These are phyloP conservation scores for Sextonia rubra DNA, from an alignment of 164 flowering plant species.

Conservation along the genomic window DNA sequence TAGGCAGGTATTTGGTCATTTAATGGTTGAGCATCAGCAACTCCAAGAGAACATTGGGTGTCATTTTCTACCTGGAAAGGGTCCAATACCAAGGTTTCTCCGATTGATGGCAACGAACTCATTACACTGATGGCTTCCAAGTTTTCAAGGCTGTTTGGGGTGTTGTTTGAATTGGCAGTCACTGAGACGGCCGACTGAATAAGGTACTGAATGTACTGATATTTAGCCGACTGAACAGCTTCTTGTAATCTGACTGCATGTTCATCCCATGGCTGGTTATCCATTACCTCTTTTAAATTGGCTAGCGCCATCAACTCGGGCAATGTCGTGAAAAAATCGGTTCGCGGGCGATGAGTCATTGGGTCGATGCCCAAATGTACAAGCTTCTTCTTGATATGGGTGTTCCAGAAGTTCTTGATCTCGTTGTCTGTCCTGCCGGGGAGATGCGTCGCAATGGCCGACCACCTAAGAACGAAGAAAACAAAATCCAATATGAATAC, in stretches of 20 bases:
- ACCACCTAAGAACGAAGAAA: constrained; percentile 44
- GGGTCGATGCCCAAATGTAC: constrained; percentile 80
- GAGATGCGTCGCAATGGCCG: constrained; percentile 70
- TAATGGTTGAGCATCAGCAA: background rate
- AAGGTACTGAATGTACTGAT: constrained; percentile 58
- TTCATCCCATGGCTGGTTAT: constrained; percentile 39
- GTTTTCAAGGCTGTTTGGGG: constrained; percentile 21
- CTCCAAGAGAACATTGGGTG: background rate
- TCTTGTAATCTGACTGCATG: constrained; percentile 58
- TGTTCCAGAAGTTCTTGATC: constrained; percentile 82
- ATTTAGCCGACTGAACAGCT: constrained; percentile 49
- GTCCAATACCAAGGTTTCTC: background rate
- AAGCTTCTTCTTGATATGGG: constrained; percentile 75
- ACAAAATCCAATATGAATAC: background rate
- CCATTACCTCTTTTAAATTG: constrained; percentile 46
- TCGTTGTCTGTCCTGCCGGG: constrained; percentile 81
- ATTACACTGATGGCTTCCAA: constrained; percentile 32
- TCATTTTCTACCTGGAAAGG: constrained; percentile 1
- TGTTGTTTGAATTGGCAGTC: constrained; percentile 8
- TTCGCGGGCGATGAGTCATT: constrained; percentile 70
- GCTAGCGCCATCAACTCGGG: constrained; percentile 62
- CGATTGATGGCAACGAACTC: constrained; percentile 1
- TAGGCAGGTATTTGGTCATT: background rate
- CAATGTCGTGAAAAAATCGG: constrained; percentile 58
- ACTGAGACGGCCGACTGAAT: constrained; percentile 35